Percentiles rank a stretch among this genome's conserved stretches.
These are phyloP conservation scores for Endoconidiophora laricicola DNA, from an alignment of 2,329 filamentous ascomycete species.

Conservation along the genomic window DNA sequence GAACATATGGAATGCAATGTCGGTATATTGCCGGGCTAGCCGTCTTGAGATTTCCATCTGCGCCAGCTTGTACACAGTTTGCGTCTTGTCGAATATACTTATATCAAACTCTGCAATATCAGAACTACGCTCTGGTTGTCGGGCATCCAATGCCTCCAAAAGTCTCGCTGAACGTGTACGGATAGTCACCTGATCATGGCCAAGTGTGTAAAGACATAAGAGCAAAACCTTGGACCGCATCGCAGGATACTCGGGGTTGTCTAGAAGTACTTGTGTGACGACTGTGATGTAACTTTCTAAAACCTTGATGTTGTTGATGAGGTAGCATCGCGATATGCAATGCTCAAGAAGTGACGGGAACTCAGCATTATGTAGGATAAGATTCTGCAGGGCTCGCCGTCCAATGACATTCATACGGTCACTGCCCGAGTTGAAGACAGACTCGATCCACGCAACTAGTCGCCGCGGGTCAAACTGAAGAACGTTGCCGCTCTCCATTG, in stretches of 20 bases:
- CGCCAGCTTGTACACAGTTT: constrained; percentile 90
- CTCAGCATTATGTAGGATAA: constrained; percentile 81
- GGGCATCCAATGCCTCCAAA: constrained; percentile 64
- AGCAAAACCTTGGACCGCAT: constrained; percentile 85
- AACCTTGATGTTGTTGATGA: constrained; percentile 63
- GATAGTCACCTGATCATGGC: constrained; percentile 79
- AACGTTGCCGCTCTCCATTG: constrained; percentile 71
- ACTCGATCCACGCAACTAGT: constrained; percentile 89
- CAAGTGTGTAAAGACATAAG: constrained; percentile 78
- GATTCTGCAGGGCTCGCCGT: constrained; percentile 68
- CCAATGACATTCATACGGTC: constrained; percentile 87
- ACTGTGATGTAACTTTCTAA: constrained; percentile 93
- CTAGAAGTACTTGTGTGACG: constrained; percentile 69
- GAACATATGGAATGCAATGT: constrained; percentile 83
- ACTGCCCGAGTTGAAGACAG: constrained; percentile 81
- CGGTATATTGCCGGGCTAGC: constrained; percentile 72
- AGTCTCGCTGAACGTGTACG: constrained; percentile 74
- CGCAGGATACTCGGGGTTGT: constrained; percentile 65
- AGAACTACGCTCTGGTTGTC: constrained; percentile 57
- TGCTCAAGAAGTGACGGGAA: constrained; percentile 73
- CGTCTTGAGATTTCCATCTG: constrained; percentile 93
- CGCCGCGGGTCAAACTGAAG: constrained; percentile 83
- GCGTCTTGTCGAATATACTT: constrained; percentile 95
- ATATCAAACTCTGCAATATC: constrained; percentile 96
- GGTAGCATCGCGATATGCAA: constrained; percentile 82